Base-by-base conservation (phyloP, 345 rosid genomes). In the Rhizophora mangle region DNA sequence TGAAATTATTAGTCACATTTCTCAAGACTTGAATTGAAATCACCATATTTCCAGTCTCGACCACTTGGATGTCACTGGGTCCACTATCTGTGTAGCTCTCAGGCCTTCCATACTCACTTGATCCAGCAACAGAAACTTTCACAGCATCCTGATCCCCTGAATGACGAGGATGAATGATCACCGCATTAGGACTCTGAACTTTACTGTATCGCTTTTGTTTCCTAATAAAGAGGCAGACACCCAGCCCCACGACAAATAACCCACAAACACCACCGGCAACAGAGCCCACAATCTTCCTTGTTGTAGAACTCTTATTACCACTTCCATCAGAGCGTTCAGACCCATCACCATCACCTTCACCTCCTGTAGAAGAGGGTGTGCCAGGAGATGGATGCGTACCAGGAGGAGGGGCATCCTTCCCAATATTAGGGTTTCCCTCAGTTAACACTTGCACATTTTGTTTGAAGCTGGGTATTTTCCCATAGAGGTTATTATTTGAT, bases 151-250 rank as follows among this genome's bases (percentile, higher is more conserved):
- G 82, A 60, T 88, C 84, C 20, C 93, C 91, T 0, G 91, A 84
- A 79, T 86, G 80, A 37, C 73, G 81, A 34, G 89, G 88, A 76
- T 88, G 91, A 58, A 82, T 69, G 69, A 85, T 84, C 80, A 84
- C 80, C 4, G 76, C 81, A 21, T 82, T 82, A 6, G 96, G 91
- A 65, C 88, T 86, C 74, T 84, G 90, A 0, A 89, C 85, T 58
- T 68, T 82, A 47, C 81, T 76, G 68, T 71, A 76, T 43, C 70
- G 73, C 81, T 86, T 87, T 51, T 76, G 24, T 61, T 68, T 84
- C 71, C 69, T 53, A 52, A 60, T 36, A 60, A 18, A 71, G 27
- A 67, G 68, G 75, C 78, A 84, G 39, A 87, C 66, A 20, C 85
- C 83, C 6, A 83, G 51, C 59, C 85, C 89, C n/a, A 86, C 75